These are phyloP conservation scores for Aspergillus costaricaensis DNA, from an alignment of 2,329 filamentous ascomycete genomes.

Conservation along the genomic window DNA sequence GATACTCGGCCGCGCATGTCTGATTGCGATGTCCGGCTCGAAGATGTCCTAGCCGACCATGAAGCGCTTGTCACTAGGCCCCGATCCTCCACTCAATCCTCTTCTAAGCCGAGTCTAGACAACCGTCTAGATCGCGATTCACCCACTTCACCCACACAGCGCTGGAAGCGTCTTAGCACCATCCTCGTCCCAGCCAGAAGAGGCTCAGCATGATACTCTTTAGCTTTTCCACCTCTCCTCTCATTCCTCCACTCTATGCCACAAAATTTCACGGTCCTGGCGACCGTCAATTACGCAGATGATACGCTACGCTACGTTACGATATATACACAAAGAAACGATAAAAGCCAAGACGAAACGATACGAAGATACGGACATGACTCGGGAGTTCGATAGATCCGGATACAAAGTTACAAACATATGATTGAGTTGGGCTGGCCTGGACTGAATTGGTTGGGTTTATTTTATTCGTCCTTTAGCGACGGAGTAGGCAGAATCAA, in stretches of 20 bases:
- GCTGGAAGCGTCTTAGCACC: slow-evolving; percentile 37
- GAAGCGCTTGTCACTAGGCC: slow-evolving; percentile 39
- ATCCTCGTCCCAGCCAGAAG: slow-evolving; percentile 34
- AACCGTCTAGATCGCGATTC: slow-evolving; percentile 25
- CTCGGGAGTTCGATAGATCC: slow-evolving; percentile 5
- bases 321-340: neutral
- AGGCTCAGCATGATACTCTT: neutral
- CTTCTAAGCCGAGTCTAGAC: slow-evolving; percentile 35
- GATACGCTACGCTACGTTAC: neutral
- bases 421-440: neutral
- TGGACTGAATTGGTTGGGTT: neutral
- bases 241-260: neutral
- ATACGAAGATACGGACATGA: neutral
- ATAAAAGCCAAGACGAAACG: neutral
- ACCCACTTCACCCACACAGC: slow-evolving; percentile 30
- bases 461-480: slow-evolving; percentile 2
- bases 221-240: neutral
- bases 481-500: slow-evolving; percentile 9
- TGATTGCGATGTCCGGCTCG: slow-evolving; percentile 45
- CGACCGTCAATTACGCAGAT: neutral
- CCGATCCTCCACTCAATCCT: slow-evolving; percentile 40
- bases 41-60: slow-evolving; percentile 46
- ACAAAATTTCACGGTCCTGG: neutral
- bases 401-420: neutral
- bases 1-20: slow-evolving; percentile 37